Percentiles rank a stretch among this genome's conserved stretches.
These are phyloP conservation scores for Candida tetrigidarum DNA, from an alignment of 1,139 yeast genomes.

Conservation along the genomic window DNA sequence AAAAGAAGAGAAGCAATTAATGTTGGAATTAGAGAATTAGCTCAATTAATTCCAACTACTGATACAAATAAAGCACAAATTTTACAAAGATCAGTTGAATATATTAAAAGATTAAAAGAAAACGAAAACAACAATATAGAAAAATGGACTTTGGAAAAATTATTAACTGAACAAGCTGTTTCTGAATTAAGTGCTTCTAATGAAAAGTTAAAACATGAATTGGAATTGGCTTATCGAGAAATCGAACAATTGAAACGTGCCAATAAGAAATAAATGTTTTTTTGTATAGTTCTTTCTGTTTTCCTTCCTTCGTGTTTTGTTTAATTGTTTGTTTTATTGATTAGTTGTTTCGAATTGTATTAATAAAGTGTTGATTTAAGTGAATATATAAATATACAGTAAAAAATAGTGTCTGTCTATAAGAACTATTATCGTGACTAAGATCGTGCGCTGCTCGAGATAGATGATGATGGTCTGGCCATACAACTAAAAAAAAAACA, in stretches of 20 bases:
- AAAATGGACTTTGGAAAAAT: constrained; percentile 92
- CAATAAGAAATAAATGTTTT: constrained; percentile 9
- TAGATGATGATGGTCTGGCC: too few species aligned
- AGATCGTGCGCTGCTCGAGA: too few species aligned
- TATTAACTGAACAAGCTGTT: constrained; percentile 89
- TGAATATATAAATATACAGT: too few species aligned
- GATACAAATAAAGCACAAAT: constrained; percentile 94
- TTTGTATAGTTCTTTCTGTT: background rate
- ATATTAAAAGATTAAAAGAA: constrained; percentile 84
- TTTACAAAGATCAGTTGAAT: constrained; percentile 85
- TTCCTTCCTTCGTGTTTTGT: background rate
- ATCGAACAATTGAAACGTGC: constrained; percentile 75
- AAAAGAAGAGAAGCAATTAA: constrained; percentile 94
- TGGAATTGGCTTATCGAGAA: constrained; percentile 90
- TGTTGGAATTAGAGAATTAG: constrained; percentile 83
- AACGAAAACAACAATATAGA: constrained; percentile 87
- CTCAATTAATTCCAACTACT: constrained; percentile 80
- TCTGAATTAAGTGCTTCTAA: constrained; percentile 41
- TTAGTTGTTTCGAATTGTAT: background rate
- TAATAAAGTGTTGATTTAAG: constrained; percentile 1
- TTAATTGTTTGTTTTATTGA: background rate
- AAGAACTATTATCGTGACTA: too few species aligned
- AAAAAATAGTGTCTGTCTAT: too few species aligned
- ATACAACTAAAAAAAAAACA: background rate
- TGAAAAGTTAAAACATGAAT: constrained; percentile 30